A percentile compares a stretch with the other conserved stretches of the same genome.
These are phyloP conservation scores for Euphorbia pulcherrima DNA, from an alignment of 345 rosid species.

Conservation along the genomic window DNA sequence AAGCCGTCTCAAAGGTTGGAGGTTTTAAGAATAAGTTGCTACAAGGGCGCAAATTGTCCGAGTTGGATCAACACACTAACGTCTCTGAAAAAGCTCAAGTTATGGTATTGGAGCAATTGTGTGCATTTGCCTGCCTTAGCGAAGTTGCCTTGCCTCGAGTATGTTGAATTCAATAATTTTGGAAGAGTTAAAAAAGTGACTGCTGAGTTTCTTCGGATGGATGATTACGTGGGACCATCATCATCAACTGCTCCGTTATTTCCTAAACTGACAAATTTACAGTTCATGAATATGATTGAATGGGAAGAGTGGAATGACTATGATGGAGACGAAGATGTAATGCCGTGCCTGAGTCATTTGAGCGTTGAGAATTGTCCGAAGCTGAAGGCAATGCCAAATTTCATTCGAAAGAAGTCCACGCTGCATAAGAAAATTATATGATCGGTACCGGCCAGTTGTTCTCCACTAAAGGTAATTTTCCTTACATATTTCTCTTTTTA, in stretches of 20 bases:
- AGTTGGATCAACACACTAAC: not conserved
- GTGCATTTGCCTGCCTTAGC: not conserved
- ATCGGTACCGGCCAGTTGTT: no score
- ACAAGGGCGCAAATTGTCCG: not conserved
- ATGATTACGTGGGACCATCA: not conserved
- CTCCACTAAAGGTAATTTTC: no score
- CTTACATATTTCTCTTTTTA: no score
- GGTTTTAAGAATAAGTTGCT: not conserved
- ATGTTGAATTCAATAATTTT: not conserved
- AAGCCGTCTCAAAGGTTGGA: not conserved
- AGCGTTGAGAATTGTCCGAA: not conserved
- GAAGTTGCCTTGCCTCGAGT: not conserved
- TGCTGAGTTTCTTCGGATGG: slow-evolving; percentile 1
- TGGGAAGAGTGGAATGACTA: not conserved
- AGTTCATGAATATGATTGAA: not conserved
- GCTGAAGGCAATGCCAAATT: not conserved
- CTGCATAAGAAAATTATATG: not conserved
- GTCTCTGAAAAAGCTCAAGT: not conserved
- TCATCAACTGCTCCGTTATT: not conserved
- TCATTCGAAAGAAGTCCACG: not conserved
- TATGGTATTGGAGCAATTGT: not conserved
- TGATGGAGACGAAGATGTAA: not conserved
- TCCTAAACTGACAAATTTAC: not conserved
- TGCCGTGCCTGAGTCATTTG: not conserved
- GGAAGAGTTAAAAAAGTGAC: not conserved